phyloP scores from a whole-genome alignment of 139 green algal genomes.

The Auxenochlorella pyrenoidosa region DNA sequence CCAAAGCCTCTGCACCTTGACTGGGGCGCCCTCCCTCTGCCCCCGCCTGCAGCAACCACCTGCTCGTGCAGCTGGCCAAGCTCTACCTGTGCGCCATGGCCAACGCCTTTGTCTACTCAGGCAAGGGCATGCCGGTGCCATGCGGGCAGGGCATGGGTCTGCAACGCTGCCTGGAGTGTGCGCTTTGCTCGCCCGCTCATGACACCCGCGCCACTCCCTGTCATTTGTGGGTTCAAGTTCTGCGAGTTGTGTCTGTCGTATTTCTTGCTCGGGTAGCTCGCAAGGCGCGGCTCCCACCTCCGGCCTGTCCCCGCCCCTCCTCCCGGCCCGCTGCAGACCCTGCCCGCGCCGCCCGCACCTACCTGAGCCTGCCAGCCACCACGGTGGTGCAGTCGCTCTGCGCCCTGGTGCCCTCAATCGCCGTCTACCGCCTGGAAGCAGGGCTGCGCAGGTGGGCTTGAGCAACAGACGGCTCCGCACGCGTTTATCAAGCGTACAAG shows the following conservation, averaged over 20 bases:
- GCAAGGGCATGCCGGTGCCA: neutral
- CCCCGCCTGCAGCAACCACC: slow-evolving; percentile 23
- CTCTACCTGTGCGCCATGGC: slow-evolving; percentile 7
- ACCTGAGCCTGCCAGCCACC: slow-evolving; percentile 16
- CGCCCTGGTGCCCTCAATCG: slow-evolving; percentile 3
- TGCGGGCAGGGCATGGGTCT: too few species aligned
- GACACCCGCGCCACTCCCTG: too few species aligned
- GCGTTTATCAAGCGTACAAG: too few species aligned
- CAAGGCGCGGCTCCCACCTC: neutral
- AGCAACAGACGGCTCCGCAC: too few species aligned
- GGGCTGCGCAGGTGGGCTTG: slow-evolving; percentile 5
- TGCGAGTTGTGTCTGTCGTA: too few species aligned
- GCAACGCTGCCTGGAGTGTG: too few species aligned
- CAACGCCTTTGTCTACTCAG: neutral
- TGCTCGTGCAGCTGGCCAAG: slow-evolving; percentile 35
- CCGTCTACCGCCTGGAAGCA: slow-evolving; percentile 5
- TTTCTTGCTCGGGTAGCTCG: too few species aligned
- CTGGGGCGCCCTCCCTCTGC: neutral
- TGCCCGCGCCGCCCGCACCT: neutral
- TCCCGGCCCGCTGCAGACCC: neutral
- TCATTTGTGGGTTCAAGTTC: too few species aligned
- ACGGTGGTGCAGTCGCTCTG: neutral
- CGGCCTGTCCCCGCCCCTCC: neutral
- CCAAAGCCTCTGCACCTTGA: neutral
- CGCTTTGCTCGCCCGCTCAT: too few species aligned